A percentile compares a stretch with the other conserved stretches of the same genome.
phyloP scores from a whole-genome alignment of 371 early-diverging fungal species.

The Apophysomyces trapeziformis region DNA sequence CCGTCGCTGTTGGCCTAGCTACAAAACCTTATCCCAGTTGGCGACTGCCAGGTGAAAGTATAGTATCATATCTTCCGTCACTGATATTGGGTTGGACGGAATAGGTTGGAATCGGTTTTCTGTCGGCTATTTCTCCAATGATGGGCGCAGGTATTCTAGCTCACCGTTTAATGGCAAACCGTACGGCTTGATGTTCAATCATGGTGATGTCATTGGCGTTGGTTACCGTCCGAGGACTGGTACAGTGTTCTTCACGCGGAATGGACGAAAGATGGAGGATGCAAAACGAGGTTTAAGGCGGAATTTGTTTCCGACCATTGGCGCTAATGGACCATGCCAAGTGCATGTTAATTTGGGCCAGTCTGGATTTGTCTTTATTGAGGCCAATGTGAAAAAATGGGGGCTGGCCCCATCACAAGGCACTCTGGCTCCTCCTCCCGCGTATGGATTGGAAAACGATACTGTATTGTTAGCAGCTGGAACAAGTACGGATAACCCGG shows the following conservation, averaged over 20 bases:
- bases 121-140: conserved; percentile 71
- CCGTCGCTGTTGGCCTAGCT: conserved; percentile 67
- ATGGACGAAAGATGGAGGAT: conserved; percentile 70
- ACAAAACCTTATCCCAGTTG: conserved; percentile 74
- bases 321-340: conserved; percentile 67
- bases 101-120: conserved; percentile 75
- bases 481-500: background rate
- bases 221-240: conserved; percentile 79
- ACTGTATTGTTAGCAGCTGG: conserved; percentile 38
- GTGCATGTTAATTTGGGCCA: conserved; percentile 70
- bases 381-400: conserved; percentile 88
- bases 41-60: conserved; percentile 65
- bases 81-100: background rate
- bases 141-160: conserved; percentile 69
- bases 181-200: conserved; percentile 63
- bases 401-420: conserved; percentile 77
- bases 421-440: conserved; percentile 67
- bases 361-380: conserved; percentile 67
- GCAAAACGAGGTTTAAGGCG: conserved; percentile 59
- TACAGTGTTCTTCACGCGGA: conserved; percentile 78
- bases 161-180: conserved; percentile 65
- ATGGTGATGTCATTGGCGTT: conserved; percentile 80
- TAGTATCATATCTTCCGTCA: conserved; percentile 3
- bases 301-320: conserved; percentile 68
- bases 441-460: conserved; percentile 57